Conservation (phyloP, 2,329 filamentous ascomycete species). For the Chrysoporthe puriensis region DNA sequence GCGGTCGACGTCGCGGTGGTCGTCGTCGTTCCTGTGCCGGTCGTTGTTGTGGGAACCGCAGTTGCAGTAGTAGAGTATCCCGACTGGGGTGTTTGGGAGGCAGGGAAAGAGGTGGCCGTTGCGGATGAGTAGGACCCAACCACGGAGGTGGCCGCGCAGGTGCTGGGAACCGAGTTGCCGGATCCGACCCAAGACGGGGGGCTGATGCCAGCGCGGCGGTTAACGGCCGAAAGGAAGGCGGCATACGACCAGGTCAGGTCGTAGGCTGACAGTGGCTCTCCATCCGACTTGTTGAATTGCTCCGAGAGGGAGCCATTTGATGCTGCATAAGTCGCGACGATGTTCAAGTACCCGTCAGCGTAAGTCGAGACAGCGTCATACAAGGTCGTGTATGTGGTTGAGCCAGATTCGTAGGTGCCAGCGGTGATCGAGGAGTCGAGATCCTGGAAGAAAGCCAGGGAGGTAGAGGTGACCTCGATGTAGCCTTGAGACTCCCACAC, state of each 20-base stretch:
- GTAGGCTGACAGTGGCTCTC: constrained; percentile 61
- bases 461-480: constrained; percentile 66
- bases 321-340: constrained; percentile 66
- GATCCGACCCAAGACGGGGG: constrained; percentile 60
- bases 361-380: constrained; percentile 60
- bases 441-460: constrained; percentile 73
- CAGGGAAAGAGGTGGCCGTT: constrained; percentile 52
- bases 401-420: constrained; percentile 63
- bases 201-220: constrained; percentile 57
- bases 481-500: constrained; percentile 68
- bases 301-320: constrained; percentile 68
- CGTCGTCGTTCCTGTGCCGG: constrained; percentile 30
- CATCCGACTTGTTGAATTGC: constrained; percentile 62
- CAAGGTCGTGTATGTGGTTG: constrained; percentile 56
- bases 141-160: constrained; percentile 52
- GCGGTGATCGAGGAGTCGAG: constrained; percentile 59
- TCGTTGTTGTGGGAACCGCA: constrained; percentile 36
- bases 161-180: constrained; percentile 51
- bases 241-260: constrained; percentile 78
- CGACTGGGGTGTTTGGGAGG: constrained; percentile 50
- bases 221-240: constrained; percentile 66
- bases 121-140: constrained; percentile 56
- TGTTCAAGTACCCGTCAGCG: constrained; percentile 63
- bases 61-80: constrained; percentile 35
- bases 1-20: constrained; percentile 36